Base-by-base conservation (phyloP, 768 basidiomycete genomes). In the Russula griseocarnosa region DNA sequence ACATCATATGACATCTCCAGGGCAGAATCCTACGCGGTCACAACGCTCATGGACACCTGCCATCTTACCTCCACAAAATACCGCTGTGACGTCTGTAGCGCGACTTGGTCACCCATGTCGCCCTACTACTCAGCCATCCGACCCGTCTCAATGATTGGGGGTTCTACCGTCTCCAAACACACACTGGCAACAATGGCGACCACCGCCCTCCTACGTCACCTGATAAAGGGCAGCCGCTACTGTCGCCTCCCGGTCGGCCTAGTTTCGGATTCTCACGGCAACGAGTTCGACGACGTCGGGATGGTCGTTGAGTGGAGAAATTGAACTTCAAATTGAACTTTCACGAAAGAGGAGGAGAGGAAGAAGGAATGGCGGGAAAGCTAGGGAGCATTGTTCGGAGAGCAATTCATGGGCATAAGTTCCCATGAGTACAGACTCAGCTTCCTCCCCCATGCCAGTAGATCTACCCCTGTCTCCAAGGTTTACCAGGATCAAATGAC, bases 71-170 rank as follows among this genome's bases (percentile, higher is more conserved):
- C 28, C 59, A 32, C 66, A 26, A 4, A 56, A 40, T 44, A 42
- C 26, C 1, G 22, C 56, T 22, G 26, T 54, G 14, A 30, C 28
- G 13, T 60, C 63, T 16, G 56, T 53, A 14, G 36, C 50, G 10
- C 65, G 67, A 32, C 67, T 67, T 18, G 67, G 67, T 24, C 67
- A 67, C 38, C 67, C 67, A n/a, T 66, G 60, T 53, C 65, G 67
- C 14, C 67, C 0, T 67, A 67, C 26, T 67, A 67, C 42, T 66
- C 67, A 9, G 67, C 65, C 1, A 67, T 67, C 47, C 60, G 67
- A 49, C 66, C 65, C 60, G 61, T 26, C 49, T 40, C 11, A 49
- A 22, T 34, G n/a, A 32, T 26, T 30, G 24, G 9, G 47, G 30
- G 20, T 20, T 26, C 24, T 26, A 44, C 57, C 60, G 18, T 46